Evolutionary conservation across 192 early-diverging fungal genomes (phyloP).

Genomic region (Linnemannia schmuckeri): DNA sequence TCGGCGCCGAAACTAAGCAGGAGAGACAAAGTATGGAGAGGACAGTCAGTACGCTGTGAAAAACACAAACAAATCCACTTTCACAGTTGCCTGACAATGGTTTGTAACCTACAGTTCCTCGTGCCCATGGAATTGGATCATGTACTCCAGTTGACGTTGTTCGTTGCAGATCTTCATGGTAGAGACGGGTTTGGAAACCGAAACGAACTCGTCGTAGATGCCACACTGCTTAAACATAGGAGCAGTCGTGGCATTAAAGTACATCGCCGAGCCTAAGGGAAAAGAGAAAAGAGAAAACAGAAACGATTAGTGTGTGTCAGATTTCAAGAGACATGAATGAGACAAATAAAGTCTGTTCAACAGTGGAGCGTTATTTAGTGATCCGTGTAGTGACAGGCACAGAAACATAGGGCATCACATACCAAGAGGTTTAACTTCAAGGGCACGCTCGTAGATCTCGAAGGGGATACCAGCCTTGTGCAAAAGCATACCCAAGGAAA

Average conservation of each 20-base stretch:
- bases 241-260: neutral
- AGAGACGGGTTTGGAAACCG: neutral
- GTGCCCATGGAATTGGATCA: neutral
- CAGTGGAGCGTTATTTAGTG: neutral
- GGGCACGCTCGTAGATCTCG: slow-evolving; percentile 1
- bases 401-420: neutral
- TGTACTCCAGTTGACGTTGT: neutral
- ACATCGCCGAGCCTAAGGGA: neutral
- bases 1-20: neutral
- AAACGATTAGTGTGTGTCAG: neutral
- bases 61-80: neutral
- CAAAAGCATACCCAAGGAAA: neutral
- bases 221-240: slow-evolving; percentile 13
- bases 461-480: slow-evolving; percentile 7
- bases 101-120: neutral
- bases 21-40: neutral
- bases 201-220: slow-evolving; percentile 13
- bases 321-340: neutral
- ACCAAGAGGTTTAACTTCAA: slow-evolving; percentile 1
- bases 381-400: neutral
- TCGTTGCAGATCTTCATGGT: neutral
- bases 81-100: neutral
- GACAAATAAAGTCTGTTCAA: neutral
- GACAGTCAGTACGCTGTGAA: neutral
- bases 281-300: neutral